phyloP scores from a whole-genome alignment of 768 basidiomycete genomes.

The Lanmaoa pseudosensibilis region DNA sequence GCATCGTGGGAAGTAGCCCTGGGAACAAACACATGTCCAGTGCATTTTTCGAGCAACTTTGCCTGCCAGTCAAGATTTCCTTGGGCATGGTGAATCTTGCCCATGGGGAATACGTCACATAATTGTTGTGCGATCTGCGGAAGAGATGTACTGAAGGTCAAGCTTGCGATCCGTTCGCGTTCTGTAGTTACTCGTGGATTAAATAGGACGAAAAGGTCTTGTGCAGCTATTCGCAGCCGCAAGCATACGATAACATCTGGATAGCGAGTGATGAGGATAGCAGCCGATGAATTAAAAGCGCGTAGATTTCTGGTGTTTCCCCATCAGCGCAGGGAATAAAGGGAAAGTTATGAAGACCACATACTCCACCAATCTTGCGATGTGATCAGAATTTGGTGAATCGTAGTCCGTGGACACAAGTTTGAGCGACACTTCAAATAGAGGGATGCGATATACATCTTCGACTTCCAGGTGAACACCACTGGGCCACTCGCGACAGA shows the following conservation, averaged over 20 bases:
- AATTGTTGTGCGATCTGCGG: slow-evolving; percentile 43
- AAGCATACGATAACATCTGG: slow-evolving; percentile 59
- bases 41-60: slow-evolving; percentile 52
- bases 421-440: slow-evolving; percentile 45
- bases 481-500: slow-evolving; percentile 50
- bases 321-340: neutral
- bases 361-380: slow-evolving; percentile 27
- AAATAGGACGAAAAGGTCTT: slow-evolving; percentile 54
- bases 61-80: slow-evolving; percentile 52
- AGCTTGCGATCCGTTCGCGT: slow-evolving; percentile 51
- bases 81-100: slow-evolving; percentile 38
- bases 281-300: slow-evolving; percentile 23
- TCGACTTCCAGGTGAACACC: slow-evolving; percentile 50
- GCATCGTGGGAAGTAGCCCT: slow-evolving; percentile 22
- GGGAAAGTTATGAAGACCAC: neutral
- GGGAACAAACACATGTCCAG: slow-evolving; percentile 53
- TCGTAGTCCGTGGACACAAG: slow-evolving; percentile 37
- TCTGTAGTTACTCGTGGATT: slow-evolving; percentile 56
- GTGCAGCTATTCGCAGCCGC: slow-evolving; percentile 23
- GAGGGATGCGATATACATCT: slow-evolving; percentile 45
- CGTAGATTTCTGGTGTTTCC: slow-evolving; percentile 25
- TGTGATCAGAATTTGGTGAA: slow-evolving; percentile 34
- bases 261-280: slow-evolving; percentile 53
- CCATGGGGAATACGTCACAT: slow-evolving; percentile 43
- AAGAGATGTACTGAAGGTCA: slow-evolving; percentile 49